phyloP scores from a whole-genome alignment of 2,329 filamentous ascomycete species.

The Colletotrichum kahawae region DNA sequence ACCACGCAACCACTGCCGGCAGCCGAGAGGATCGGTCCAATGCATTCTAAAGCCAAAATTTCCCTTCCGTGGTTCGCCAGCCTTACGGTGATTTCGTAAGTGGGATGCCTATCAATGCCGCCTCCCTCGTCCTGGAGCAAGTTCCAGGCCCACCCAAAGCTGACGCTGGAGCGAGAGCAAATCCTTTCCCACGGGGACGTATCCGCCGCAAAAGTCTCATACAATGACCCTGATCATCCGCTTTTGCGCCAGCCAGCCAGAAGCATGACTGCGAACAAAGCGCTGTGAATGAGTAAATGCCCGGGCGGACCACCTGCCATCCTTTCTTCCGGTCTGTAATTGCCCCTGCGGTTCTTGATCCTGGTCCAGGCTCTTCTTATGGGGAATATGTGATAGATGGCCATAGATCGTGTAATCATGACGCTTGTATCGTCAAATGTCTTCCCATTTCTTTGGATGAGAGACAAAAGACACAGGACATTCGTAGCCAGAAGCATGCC shows the following conservation, averaged over 20 bases:
- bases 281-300: not conserved
- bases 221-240: not conserved
- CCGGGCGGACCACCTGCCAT: not conserved
- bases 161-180: not conserved
- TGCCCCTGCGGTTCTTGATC: not conserved
- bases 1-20: not conserved
- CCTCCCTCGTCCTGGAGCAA: not conserved
- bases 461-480: not conserved
- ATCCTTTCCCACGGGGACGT: not conserved
- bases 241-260: not conserved
- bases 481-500: conserved; percentile 1
- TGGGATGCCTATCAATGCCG: not conserved
- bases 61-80: not conserved
- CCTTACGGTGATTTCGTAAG: not conserved
- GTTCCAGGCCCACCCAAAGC: not conserved
- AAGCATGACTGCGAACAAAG: not conserved
- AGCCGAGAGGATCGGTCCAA: not conserved
- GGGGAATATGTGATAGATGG: not conserved
- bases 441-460: not conserved
- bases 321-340: not conserved
- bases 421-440: not conserved
- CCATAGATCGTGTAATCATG: not conserved
- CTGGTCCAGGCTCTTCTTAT: not conserved
- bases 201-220: not conserved
- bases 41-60: not conserved